phyloP scores from a whole-genome alignment of 1,139 yeast genomes.

The Lodderomyces parapsilosis region DNA sequence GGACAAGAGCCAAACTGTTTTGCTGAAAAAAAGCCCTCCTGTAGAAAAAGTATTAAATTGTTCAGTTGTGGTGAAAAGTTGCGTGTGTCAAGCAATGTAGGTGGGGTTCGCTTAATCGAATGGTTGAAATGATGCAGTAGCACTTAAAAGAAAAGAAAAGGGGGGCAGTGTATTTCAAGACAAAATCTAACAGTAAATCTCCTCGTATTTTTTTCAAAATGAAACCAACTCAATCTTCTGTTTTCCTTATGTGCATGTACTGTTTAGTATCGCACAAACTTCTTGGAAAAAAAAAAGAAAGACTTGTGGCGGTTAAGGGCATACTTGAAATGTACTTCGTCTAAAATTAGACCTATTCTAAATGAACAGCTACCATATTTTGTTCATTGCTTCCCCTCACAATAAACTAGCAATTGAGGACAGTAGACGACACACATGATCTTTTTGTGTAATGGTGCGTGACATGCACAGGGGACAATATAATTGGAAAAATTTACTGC shows the following conservation, averaged over 20 bases:
- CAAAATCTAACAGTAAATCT: no score
- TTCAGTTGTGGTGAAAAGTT: background rate
- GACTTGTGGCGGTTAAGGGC: background rate
- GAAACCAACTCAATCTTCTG: background rate
- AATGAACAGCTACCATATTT: no score
- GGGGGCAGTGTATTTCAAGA: background rate
- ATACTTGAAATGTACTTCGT: background rate
- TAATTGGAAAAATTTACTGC: background rate
- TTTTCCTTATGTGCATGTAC: background rate
- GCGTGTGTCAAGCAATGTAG: background rate
- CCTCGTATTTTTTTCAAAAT: background rate
- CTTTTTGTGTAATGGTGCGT: background rate
- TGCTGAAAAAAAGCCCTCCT: no score
- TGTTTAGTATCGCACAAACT: no score
- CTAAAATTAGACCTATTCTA: background rate
- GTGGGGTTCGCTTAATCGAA: slow-evolving; percentile 1
- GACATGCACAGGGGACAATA: background rate
- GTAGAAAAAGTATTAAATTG: background rate
- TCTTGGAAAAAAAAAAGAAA: no score
- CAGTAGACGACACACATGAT: background rate
- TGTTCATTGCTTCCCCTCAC: background rate
- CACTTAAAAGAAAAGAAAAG: background rate
- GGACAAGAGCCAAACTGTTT: no score
- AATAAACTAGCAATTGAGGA: no score
- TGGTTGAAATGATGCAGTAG: background rate